A percentile compares a stretch with the other conserved stretches of the same genome.
These are phyloP conservation scores for Suillus subalutaceus DNA, from an alignment of 768 basidiomycete species.

Conservation along the genomic window DNA sequence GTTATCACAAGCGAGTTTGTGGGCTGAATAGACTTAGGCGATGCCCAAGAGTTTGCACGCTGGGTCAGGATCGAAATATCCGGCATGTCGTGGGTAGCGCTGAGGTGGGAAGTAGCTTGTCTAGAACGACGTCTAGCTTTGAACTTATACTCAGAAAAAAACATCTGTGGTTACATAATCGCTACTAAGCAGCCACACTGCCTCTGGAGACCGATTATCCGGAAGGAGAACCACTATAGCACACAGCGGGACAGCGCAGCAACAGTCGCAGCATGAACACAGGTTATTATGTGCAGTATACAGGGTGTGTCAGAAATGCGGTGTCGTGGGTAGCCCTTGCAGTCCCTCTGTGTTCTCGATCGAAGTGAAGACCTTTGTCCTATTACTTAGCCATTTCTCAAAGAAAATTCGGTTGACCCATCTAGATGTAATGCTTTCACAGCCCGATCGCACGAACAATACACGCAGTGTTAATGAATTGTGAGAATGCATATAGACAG, in stretches of 20 bases:
- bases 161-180: slow-evolving; percentile 4
- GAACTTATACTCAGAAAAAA: slow-evolving; percentile 9
- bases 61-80: slow-evolving; percentile 29
- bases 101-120: not conserved
- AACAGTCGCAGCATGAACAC: not conserved
- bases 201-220: not conserved
- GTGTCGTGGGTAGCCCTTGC: not conserved
- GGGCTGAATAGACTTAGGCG: slow-evolving; percentile 15
- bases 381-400: not conserved
- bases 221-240: not conserved
- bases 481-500: not conserved
- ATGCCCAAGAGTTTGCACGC: not conserved
- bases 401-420: not conserved
- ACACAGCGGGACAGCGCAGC: not conserved
- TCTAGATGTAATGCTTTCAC: not conserved
- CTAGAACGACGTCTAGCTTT: not conserved
- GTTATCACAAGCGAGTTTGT: slow-evolving; percentile 91
- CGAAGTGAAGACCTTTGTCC: not conserved
- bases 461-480: not conserved
- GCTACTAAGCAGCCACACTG: not conserved
- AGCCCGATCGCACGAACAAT: not conserved
- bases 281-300: not conserved
- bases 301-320: not conserved
- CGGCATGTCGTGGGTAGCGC: slow-evolving; percentile 19
- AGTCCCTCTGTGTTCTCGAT: not conserved